Evolutionary conservation across 805 yeast species (phyloP), one percentile per base, ranked within the genome.

Genomic region (Yarrowia osloensis): DNA sequence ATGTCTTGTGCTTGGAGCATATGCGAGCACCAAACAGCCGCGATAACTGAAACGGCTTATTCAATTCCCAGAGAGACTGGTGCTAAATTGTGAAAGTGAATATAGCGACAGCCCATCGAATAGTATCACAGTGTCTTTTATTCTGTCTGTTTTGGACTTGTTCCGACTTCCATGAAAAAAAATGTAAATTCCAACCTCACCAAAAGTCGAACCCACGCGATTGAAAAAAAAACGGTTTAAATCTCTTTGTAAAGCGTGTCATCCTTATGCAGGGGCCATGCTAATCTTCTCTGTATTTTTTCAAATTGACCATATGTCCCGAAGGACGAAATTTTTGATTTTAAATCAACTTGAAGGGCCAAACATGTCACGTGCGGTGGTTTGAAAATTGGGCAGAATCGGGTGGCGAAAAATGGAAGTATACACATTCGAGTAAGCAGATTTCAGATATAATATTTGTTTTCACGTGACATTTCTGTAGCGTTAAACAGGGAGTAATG

Each of bases 231-330:
- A 90, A 89, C 88, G 84, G 80, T 82, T 80, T 85, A 90, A 91
- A 94, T 93, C 98, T 94, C 98, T 94, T 94, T 94, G 98, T 91
- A 92, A 88, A 93, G 97, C 98, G 98, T 96, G 97, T 93, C 98
- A 94, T 94, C 98, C 97, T 95, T 95, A 95, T 94, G 98, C 98
- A 94, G 97, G 98, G 98, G 97, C 97, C 96, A 96, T 95, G 98
- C 98, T 94, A 93, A 94, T 95, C 98, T 94, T 94, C 99, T 94
- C 98, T 94, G 99, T 94, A 94, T 94, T 92, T 97, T 89, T 94
- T 93, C 97, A 88, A 93, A 88, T 94, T 94, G 98, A 94, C 98
- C 94, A 91, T 88, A 87, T 88, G 94, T 87, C 92, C 90, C 88
- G 85, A 82, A 84, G 88, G 87, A 75, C 81, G 71, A 15, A 52